A percentile compares a stretch with the other conserved stretches of the same genome.
phyloP scores from a whole-genome alignment of 2,329 filamentous ascomycete species.

The Exserohilum rostratum region DNA sequence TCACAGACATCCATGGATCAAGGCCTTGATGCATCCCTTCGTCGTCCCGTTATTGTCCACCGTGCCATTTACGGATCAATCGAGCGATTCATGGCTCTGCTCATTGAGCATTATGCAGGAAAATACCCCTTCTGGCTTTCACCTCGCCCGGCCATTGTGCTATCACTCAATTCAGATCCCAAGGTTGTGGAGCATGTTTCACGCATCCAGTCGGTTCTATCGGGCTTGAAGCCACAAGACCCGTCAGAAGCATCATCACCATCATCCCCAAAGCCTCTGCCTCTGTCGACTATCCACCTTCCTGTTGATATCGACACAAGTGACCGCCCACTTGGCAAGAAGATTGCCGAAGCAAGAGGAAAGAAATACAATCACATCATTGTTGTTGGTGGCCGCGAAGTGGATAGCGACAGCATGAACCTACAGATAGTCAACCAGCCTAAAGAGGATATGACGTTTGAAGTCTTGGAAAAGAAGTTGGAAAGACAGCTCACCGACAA shows the following conservation, averaged over 20 bases:
- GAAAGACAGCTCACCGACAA: slow-evolving; percentile 18
- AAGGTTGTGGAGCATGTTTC: slow-evolving; percentile 58
- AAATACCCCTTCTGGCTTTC: slow-evolving; percentile 87
- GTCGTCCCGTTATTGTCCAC: slow-evolving; percentile 77
- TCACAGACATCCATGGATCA: slow-evolving; percentile 54
- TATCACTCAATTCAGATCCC: slow-evolving; percentile 71
- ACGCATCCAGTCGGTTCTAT: slow-evolving; percentile 45
- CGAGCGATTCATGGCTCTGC: slow-evolving; percentile 81
- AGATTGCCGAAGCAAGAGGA: slow-evolving; percentile 72
- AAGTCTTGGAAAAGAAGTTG: slow-evolving; percentile 44
- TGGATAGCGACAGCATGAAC: slow-evolving; percentile 30
- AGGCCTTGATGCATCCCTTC: slow-evolving; percentile 31
- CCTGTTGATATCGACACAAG: slow-evolving; percentile 74
- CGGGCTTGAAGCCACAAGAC: slow-evolving; percentile 32
- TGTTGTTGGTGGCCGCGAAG: slow-evolving; percentile 64
- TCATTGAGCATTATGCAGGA: slow-evolving; percentile 83
- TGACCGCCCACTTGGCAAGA: slow-evolving; percentile 67
- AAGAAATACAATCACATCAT: slow-evolving; percentile 77
- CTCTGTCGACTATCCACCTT: slow-evolving; percentile 65
- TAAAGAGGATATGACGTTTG: slow-evolving; percentile 29
- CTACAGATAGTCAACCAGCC: slow-evolving; percentile 49
- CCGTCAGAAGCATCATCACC: slow-evolving; percentile 3
- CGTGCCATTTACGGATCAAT: slow-evolving; percentile 83
- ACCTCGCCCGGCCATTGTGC: slow-evolving; percentile 75
- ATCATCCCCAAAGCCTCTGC: slow-evolving; percentile 45